phyloP scores from a whole-genome alignment of 345 rosid genomes.

The Laguncularia racemosa region DNA sequence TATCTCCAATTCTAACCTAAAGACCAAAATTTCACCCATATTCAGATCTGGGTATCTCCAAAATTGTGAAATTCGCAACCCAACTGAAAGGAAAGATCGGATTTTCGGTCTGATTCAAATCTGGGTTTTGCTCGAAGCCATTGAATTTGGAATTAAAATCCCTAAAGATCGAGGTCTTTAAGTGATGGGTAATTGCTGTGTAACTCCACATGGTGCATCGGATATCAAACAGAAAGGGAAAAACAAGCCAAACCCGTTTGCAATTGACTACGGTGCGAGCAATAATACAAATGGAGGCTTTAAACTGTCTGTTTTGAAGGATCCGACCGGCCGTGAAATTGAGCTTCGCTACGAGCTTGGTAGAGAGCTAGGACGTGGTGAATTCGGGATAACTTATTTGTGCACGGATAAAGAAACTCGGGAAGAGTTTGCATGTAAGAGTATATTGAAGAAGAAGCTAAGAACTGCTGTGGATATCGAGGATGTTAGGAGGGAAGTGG shows the following conservation, averaged over 20 bases:
- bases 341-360: slow-evolving; percentile 63
- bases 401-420: slow-evolving; percentile 57
- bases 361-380: slow-evolving; percentile 96
- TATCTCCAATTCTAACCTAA: too few relatives aligned
- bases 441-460: slow-evolving; percentile 89
- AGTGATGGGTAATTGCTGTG: slow-evolving; percentile 92
- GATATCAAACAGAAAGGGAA: slow-evolving; percentile 35
- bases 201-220: slow-evolving; percentile 21
- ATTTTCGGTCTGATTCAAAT: too few relatives aligned
- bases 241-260: slow-evolving; percentile 70
- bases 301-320: slow-evolving; percentile 55
- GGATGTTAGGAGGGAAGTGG: slow-evolving; percentile 94
- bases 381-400: slow-evolving; percentile 84
- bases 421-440: slow-evolving; percentile 74
- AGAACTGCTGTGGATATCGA: slow-evolving; percentile 89
- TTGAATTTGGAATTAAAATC: neutral
- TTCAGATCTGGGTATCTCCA: too few relatives aligned
- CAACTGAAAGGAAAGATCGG: neutral
- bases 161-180: slow-evolving; percentile 1
- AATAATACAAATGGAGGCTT: slow-evolving; percentile 27
- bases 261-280: slow-evolving; percentile 34
- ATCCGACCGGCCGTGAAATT: slow-evolving; percentile 74
- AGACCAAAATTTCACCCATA: too few relatives aligned
- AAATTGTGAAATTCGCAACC: too few relatives aligned
- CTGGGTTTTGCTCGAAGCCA: too few relatives aligned